Percentiles rank a stretch among this genome's conserved stretches.
These are phyloP conservation scores for Penicillium steckii DNA, from an alignment of 495 filamentous ascomycete genomes.

Conservation along the genomic window DNA sequence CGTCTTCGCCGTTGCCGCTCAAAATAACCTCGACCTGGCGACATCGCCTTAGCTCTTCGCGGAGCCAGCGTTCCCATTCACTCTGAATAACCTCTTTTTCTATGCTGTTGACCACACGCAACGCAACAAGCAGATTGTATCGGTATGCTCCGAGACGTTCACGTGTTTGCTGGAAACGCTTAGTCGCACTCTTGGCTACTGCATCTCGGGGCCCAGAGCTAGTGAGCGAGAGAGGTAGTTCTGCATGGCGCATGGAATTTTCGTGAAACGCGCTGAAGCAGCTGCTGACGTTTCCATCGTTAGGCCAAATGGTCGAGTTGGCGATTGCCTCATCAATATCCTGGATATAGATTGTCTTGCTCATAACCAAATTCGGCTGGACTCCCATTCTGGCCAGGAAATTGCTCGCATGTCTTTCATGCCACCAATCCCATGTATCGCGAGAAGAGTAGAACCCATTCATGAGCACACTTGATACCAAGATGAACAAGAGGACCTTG, in stretches of 20 bases:
- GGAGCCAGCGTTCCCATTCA: slow-evolving; percentile 91
- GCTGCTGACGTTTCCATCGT: slow-evolving; percentile 34
- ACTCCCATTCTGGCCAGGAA: slow-evolving; percentile 84
- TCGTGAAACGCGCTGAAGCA: slow-evolving; percentile 49
- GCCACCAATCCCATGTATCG: slow-evolving; percentile 74
- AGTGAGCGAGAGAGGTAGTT: slow-evolving; percentile 30
- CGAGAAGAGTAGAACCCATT: slow-evolving; percentile 72
- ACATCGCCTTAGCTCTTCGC: slow-evolving; percentile 68
- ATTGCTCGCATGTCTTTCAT: slow-evolving; percentile 71
- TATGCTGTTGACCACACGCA: slow-evolving; percentile 85
- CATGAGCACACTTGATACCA: slow-evolving; percentile 62
- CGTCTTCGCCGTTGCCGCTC: slow-evolving; percentile 24
- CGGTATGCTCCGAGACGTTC: slow-evolving; percentile 80
- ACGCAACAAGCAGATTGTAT: slow-evolving; percentile 88
- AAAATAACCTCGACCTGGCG: slow-evolving; percentile 57
- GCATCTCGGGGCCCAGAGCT: slow-evolving; percentile 34
- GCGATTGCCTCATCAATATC: slow-evolving; percentile 73
- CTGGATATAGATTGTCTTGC: slow-evolving; percentile 75
- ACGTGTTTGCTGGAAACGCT: slow-evolving; percentile 70
- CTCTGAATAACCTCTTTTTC: slow-evolving; percentile 79
- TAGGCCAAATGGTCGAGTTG: slow-evolving; percentile 39
- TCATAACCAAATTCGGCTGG: slow-evolving; percentile 74
- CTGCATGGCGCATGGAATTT: slow-evolving; percentile 32
- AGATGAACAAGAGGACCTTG: slow-evolving; percentile 65
- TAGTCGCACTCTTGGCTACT: slow-evolving; percentile 57